These are phyloP conservation scores for Zelopaecilomyces penicillatus DNA, from an alignment of 2,329 filamentous ascomycete species.

Conservation along the genomic window DNA sequence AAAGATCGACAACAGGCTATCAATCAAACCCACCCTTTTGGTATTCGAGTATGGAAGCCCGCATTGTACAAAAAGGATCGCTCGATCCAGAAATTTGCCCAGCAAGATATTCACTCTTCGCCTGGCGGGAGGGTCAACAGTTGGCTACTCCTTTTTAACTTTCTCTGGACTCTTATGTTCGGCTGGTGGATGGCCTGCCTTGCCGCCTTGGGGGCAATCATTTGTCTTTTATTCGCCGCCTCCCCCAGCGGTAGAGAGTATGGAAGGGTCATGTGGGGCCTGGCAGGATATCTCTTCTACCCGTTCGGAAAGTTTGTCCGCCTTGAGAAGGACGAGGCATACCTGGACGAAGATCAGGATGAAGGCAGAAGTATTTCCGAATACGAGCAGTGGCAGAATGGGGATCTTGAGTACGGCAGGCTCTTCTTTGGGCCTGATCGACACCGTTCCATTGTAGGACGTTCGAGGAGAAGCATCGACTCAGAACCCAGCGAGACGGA, in stretches of 20 bases:
- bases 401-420: constrained; percentile 88
- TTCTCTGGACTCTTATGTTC: constrained; percentile 83
- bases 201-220: constrained; percentile 62
- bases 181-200: constrained; percentile 91
- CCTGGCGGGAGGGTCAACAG: constrained; percentile 79
- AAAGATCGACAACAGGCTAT: constrained; percentile 96
- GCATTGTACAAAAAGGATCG: constrained; percentile 96
- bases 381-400: constrained; percentile 98
- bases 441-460: constrained; percentile 72
- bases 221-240: constrained; percentile 74
- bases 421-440: constrained; percentile 87
- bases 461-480: constrained; percentile 80
- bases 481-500: constrained; percentile 79
- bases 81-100: constrained; percentile 91
- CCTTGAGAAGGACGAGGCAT: constrained; percentile 86
- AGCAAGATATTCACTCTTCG: constrained; percentile 92
- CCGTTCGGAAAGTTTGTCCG: constrained; percentile 96
- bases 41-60: constrained; percentile 98
- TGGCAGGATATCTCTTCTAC: constrained; percentile 83
- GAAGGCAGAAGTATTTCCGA: constrained; percentile 96
- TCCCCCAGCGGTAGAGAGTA: constrained; percentile 77
- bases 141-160: constrained; percentile 81
- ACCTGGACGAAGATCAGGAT: constrained; percentile 87
- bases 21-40: constrained; percentile 97
- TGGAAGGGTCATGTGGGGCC: constrained; percentile 72